Conservation (phyloP, 768 basidiomycete species). For the Leccinum sublutescens region DNA sequence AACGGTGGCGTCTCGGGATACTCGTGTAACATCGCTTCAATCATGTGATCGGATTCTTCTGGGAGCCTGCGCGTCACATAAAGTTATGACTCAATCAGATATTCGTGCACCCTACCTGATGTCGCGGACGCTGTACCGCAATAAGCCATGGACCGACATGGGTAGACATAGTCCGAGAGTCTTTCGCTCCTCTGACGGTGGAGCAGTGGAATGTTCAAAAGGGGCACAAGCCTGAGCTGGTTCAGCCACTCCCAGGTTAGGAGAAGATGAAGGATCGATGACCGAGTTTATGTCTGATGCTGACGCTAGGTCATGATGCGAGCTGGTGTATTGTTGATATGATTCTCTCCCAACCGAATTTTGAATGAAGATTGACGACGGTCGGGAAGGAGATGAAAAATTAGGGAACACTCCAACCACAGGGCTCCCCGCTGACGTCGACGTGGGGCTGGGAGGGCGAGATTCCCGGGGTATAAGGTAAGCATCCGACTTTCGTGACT, state of each 20-base stretch:
- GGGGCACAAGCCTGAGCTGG: neutral
- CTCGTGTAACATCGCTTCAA: slow-evolving; percentile 15
- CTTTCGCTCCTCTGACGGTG: neutral
- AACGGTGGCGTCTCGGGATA: slow-evolving; percentile 8
- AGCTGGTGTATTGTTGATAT: slow-evolving; percentile 18
- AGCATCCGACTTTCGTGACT: neutral
- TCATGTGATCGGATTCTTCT: neutral
- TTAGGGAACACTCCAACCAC: slow-evolving; percentile 1
- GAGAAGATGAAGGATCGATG: neutral
- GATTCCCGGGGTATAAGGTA: neutral
- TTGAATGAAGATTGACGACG: neutral
- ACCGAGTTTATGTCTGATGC: neutral
- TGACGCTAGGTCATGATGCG: slow-evolving; percentile 9
- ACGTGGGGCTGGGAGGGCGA: neutral
- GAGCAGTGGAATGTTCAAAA: neutral
- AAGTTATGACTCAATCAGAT: neutral
- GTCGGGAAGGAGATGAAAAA: neutral
- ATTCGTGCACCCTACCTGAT: slow-evolving; percentile 7
- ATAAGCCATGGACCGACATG: slow-evolving; percentile 10
- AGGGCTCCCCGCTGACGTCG: neutral
- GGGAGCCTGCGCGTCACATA: slow-evolving; percentile 6
- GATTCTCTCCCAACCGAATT: slow-evolving; percentile 19
- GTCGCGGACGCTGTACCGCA: neutral
- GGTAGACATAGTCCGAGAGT: slow-evolving; percentile 3
- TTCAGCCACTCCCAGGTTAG: neutral